These are phyloP conservation scores for Aspergillus baeticus DNA, from an alignment of 495 filamentous ascomycete species.

Conservation along the genomic window DNA sequence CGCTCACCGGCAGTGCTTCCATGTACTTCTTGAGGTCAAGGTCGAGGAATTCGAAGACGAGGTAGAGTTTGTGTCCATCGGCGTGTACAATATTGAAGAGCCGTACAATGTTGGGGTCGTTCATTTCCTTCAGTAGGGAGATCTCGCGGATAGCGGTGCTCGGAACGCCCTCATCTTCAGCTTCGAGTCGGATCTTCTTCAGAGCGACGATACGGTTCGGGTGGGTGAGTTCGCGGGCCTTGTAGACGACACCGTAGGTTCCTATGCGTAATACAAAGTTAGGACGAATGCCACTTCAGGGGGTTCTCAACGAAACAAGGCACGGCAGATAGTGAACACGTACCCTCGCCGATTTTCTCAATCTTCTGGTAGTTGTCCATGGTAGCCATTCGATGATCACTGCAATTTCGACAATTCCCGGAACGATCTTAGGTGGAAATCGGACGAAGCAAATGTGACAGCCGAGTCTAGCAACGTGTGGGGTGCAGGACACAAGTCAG, in stretches of 20 bases:
- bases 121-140: conserved; percentile 94
- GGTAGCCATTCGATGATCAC: conserved; percentile 12
- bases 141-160: conserved; percentile 97
- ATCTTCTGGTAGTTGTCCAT: conserved; percentile 99
- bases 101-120: conserved; percentile 89
- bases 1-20: conserved; percentile 89
- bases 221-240: conserved; percentile 78
- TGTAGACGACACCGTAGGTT: conserved; percentile 92
- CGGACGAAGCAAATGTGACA: neutral
- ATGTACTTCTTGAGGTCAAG: conserved; percentile 98
- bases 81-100: conserved; percentile 95
- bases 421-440: neutral
- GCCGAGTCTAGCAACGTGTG: conserved; percentile 13
- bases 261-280: conserved; percentile 45
- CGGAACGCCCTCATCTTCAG: conserved; percentile 95
- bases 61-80: conserved; percentile 93
- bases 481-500: conserved; percentile 20
- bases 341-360: conserved; percentile 99
- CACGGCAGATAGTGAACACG: conserved; percentile 8
- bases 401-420: conserved; percentile 12
- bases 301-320: neutral
- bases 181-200: conserved; percentile 98
- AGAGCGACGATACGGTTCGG: conserved; percentile 83
- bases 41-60: conserved; percentile 94
- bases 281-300: neutral